A percentile compares a stretch with the other conserved stretches of the same genome.
Evolutionary conservation across 345 rosid genomes (phyloP).

Genomic region (Mangifera indica): DNA sequence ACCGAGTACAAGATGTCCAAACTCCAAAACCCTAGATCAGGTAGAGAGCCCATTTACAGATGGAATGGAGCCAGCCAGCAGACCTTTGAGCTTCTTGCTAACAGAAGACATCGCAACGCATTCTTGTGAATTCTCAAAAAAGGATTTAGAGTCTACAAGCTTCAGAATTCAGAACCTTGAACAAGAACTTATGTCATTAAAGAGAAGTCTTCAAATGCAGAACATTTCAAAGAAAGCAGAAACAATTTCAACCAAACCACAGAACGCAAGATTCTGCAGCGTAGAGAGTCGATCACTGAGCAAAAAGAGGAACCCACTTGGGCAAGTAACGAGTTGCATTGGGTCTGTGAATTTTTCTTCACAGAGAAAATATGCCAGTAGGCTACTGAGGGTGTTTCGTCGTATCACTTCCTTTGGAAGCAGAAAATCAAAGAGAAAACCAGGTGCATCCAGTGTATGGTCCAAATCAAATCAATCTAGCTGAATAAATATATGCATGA

Average conservation of each 20-base stretch:
- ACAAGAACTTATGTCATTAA: conserved; percentile 56
- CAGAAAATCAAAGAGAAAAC: conserved; percentile 48
- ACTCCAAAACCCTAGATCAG: conserved; percentile 44
- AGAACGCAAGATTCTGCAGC: conserved; percentile 28
- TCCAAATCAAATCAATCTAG: conserved; percentile 22
- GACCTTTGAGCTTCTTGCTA: no score
- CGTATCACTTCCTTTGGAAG: conserved; percentile 42
- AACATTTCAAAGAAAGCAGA: conserved; percentile 34
- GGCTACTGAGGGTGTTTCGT: conserved; percentile 40
- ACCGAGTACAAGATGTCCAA: conserved; percentile 57
- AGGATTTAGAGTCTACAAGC: conserved; percentile 54
- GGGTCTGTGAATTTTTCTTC: conserved; percentile 53
- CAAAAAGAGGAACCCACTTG: conserved; percentile 30
- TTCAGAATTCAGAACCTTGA: conserved; percentile 76
- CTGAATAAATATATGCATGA: neutral
- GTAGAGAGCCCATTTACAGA: conserved; percentile 53
- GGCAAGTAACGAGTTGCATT: no score
- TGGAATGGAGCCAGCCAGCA: conserved; percentile 26
- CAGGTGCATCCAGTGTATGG: conserved; percentile 15
- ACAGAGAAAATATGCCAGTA: conserved; percentile 50
- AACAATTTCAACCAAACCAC: conserved; percentile 27
- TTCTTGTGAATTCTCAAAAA: conserved; percentile 36
- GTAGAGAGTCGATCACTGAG: conserved; percentile 44
- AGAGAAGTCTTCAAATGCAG: conserved; percentile 49
- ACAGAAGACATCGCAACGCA: conserved; percentile 29